These are phyloP conservation scores for Saccharum spontaneum DNA, from an alignment of 176 grass and related monocot genomes.

Conservation along the genomic window DNA sequence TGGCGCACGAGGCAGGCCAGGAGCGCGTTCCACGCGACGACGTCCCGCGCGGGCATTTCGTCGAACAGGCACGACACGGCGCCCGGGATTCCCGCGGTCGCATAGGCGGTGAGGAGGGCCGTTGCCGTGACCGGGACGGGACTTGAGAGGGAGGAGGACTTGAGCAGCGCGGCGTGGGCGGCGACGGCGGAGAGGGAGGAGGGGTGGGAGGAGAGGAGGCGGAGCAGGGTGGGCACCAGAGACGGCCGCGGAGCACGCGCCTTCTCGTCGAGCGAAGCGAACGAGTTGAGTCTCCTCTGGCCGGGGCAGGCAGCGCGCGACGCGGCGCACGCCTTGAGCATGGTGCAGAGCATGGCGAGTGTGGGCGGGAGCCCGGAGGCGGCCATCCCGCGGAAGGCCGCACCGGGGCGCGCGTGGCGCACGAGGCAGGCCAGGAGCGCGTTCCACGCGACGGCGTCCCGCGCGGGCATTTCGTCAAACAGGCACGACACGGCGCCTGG, in stretches of 20 bases:
- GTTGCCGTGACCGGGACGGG: constrained; percentile 42
- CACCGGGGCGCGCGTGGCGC: constrained; percentile 28
- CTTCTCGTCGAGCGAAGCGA: not conserved
- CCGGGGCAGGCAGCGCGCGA: constrained; percentile 32
- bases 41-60: constrained; percentile 54
- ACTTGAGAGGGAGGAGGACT: constrained; percentile 36
- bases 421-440: constrained; percentile 53
- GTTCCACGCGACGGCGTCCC: constrained; percentile 66
- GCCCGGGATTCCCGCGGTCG: constrained; percentile 22
- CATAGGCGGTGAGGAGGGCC: constrained; percentile 47
- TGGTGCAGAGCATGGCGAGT: constrained; percentile 46
- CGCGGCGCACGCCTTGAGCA: constrained; percentile 53
- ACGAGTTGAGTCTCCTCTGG: not conserved
- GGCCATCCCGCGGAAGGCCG: not conserved
- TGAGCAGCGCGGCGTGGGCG: constrained; percentile 40
- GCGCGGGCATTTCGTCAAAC: constrained; percentile 62
- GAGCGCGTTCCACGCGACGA: constrained; percentile 65
- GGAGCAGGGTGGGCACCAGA: constrained; percentile 20
- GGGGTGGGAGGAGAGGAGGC: constrained; percentile 36
- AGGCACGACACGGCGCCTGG: constrained; percentile 34
- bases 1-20: constrained; percentile 54
- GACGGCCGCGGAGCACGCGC: not conserved
- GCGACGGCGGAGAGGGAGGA: constrained; percentile 7
- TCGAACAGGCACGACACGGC: constrained; percentile 53
- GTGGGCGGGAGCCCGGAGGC: constrained; percentile 28